Evolutionary conservation across 2,329 filamentous ascomycete species (phyloP), one percentile per base, ranked within the genome.

Genomic region (Ophiosphaerella korrae): DNA sequence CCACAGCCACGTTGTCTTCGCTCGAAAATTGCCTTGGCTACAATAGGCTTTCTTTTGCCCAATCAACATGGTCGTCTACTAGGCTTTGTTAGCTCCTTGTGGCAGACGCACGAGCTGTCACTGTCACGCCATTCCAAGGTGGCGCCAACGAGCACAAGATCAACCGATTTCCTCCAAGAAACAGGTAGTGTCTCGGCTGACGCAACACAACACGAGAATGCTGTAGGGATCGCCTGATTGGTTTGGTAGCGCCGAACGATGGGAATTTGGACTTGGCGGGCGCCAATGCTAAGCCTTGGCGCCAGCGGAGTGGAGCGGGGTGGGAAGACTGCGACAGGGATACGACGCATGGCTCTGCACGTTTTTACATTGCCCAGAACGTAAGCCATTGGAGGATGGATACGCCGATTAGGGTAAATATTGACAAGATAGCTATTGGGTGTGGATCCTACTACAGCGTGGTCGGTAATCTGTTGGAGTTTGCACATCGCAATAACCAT

Each of bases 301-400:
- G 33, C 31, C 47, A 51, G 55, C 52, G 56, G 53, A 58, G 60
- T 58, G 60, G 60, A 55, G 61, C 60, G 58, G 61, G 53, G 60
- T 57, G 57, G 58, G 52, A 52, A 36, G 12, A 9, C 14, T 37
- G 26, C n/a, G 45, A 42, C 33, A 11, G 23, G 38, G 18, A 12
- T 21, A 31, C 18, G 26, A 29, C 26, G 26, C 26, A 29, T 29
- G 26, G 26, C 26, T 29, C 26, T 29, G 31, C 31, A 23, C 6
- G 31, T 12, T 41, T 41, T 29, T 11, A 29, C 11, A 29, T 29
- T 29, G 26, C 26, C 26, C 26, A 29, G 26, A 29, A 29, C 26
- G 26, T 9, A 29, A 29, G 26, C 26, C 7, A 29, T 29, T 29
- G 26, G 26, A 29, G 2, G 11, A 11, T 11, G 7, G 26, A 29